Percentiles rank a stretch among this genome's conserved stretches.
Evolutionary conservation across 208 protist species (phyloP).

Genomic region (Naegleria gruberi): DNA sequence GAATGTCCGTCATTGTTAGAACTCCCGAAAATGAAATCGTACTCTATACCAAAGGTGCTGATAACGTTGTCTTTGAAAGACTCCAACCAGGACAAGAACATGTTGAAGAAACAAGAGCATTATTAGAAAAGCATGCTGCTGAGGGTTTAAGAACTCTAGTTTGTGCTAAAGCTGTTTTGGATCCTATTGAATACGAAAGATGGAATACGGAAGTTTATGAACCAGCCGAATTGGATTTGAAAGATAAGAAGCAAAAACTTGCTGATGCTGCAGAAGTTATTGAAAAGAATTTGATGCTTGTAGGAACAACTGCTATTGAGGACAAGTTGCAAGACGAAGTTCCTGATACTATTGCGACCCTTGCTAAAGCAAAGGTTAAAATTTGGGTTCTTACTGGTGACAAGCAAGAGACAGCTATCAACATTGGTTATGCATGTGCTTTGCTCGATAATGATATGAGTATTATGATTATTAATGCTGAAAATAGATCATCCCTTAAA

Average conservation of each 20-base stretch:
- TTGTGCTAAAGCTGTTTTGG: neutral
- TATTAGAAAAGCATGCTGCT: neutral
- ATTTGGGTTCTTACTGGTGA: conserved; percentile 75
- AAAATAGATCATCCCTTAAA: neutral
- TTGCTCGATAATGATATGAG: conserved; percentile 25
- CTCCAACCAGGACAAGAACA: neutral
- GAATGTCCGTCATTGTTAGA: conserved; percentile 53
- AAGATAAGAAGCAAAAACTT: neutral
- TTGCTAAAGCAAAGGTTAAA: conserved; percentile 46
- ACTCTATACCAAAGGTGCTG: conserved; percentile 44
- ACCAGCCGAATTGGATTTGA: neutral
- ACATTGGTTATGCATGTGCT: conserved; percentile 45
- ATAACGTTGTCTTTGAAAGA: conserved; percentile 35
- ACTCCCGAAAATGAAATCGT: neutral
- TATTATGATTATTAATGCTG: conserved; percentile 3
- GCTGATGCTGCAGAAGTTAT: conserved; percentile 33
- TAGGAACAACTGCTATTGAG: conserved; percentile 66
- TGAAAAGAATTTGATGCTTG: conserved; percentile 45
- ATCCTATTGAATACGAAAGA: neutral
- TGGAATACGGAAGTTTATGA: conserved; percentile 14
- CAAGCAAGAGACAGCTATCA: conserved; percentile 66
- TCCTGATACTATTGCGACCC: conserved; percentile 43
- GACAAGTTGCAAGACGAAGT: conserved; percentile 59
- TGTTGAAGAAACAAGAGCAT: neutral
- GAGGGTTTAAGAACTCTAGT: conserved; percentile 39